These are phyloP conservation scores for Macrolepiota dolichaula DNA, from an alignment of 768 basidiomycete species.

Conservation along the genomic window DNA sequence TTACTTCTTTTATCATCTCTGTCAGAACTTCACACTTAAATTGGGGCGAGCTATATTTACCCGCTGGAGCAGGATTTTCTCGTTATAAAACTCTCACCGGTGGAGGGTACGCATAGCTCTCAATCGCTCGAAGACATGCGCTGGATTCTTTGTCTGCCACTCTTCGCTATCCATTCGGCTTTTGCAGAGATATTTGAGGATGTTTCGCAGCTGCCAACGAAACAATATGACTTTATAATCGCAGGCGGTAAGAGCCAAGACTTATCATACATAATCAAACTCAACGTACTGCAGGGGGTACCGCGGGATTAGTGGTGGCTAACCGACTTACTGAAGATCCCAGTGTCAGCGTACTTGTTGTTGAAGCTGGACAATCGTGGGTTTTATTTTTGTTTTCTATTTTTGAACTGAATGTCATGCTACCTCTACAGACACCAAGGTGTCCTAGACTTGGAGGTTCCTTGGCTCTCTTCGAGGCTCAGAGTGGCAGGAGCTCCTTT, in stretches of 20 bases:
- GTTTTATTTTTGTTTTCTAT: not conserved
- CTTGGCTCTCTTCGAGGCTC: constrained; percentile 11
- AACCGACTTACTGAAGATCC: constrained; percentile 24
- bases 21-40: not conserved
- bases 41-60: not conserved
- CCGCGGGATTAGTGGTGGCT: constrained; percentile 23
- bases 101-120: not conserved
- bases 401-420: not conserved
- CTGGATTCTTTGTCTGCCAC: not conserved
- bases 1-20: not conserved
- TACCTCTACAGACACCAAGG: constrained; percentile 15
- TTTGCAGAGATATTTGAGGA: not conserved
- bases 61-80: not conserved
- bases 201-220: not conserved
- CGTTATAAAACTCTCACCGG: not conserved
- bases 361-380: constrained; percentile 25
- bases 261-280: not conserved
- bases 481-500: constrained; percentile 12
- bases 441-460: constrained; percentile 14
- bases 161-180: not conserved
- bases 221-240: not conserved
- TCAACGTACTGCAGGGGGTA: constrained; percentile 13
- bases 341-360: constrained; percentile 19
- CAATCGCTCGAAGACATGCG: not conserved
- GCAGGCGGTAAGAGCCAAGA: not conserved